Percentiles rank a stretch among this genome's conserved stretches.
Evolutionary conservation across 1,284 basidiomycete species (phyloP).

Genomic region (Peniophora sp.): DNA sequence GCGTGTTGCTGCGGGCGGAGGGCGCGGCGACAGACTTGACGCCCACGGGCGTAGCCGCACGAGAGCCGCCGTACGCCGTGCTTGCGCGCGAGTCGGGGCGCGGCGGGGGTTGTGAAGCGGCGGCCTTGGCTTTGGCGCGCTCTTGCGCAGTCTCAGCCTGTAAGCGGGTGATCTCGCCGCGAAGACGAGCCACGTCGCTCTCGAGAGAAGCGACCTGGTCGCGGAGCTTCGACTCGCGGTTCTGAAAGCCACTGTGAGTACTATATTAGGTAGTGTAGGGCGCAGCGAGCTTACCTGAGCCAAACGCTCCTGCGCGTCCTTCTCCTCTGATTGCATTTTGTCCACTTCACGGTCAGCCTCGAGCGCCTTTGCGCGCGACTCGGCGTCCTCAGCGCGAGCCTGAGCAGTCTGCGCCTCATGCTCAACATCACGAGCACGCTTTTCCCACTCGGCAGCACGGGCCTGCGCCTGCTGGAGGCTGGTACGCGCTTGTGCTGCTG

Average conservation of each 20-base stretch:
- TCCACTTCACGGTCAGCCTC: slow-evolving; percentile 60
- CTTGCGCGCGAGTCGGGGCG: slow-evolving; percentile 68
- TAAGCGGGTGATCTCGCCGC: slow-evolving; percentile 50
- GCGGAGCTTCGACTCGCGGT: slow-evolving; percentile 58
- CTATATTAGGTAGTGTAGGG: neutral
- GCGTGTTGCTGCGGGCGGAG: slow-evolving; percentile 33
- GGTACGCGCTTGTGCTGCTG: slow-evolving; percentile 49
- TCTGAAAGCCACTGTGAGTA: slow-evolving; percentile 32
- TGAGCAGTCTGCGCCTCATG: slow-evolving; percentile 48
- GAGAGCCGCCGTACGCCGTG: slow-evolving; percentile 38
- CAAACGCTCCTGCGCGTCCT: slow-evolving; percentile 59
- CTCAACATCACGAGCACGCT: slow-evolving; percentile 64
- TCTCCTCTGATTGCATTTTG: slow-evolving; percentile 66
- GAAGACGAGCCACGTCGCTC: slow-evolving; percentile 44
- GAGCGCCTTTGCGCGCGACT: slow-evolving; percentile 54
- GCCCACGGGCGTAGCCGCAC: slow-evolving; percentile 31
- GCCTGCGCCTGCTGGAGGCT: slow-evolving; percentile 65
- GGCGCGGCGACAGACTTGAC: slow-evolving; percentile 15
- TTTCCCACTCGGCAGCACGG: slow-evolving; percentile 72
- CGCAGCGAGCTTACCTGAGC: slow-evolving; percentile 39
- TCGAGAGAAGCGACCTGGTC: slow-evolving; percentile 61
- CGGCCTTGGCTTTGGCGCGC: slow-evolving; percentile 29
- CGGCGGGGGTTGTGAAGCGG: slow-evolving; percentile 28
- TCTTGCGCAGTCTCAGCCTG: slow-evolving; percentile 52
- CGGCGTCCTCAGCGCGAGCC: slow-evolving; percentile 55